phyloP scores from a whole-genome alignment of 2,329 filamentous ascomycete species.

The Penicillium thymicola region DNA sequence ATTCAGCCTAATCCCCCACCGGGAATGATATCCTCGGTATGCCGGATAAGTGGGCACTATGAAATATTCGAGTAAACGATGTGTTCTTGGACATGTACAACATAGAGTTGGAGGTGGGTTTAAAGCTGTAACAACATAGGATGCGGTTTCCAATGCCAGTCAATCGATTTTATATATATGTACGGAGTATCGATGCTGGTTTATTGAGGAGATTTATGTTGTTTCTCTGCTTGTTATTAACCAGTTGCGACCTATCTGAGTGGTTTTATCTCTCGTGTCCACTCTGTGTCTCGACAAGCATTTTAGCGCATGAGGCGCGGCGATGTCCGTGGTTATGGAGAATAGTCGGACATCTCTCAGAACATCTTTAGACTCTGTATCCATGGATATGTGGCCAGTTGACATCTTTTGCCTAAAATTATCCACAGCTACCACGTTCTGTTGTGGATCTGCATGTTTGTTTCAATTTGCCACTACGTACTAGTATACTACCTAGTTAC shows the following conservation, averaged over 20 bases:
- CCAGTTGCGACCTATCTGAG: not conserved
- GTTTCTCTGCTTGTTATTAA: not conserved
- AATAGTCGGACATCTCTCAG: not conserved
- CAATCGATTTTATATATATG: not conserved
- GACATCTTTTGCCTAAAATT: not conserved
- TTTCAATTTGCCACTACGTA: not conserved
- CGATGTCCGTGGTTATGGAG: not conserved
- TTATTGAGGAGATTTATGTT: too few species aligned
- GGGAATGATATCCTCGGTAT: not conserved
- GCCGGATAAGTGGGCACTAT: not conserved
- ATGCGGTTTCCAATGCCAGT: not conserved
- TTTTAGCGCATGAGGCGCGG: not conserved
- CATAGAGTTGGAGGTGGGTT: not conserved
- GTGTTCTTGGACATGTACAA: not conserved
- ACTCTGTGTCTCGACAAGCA: not conserved
- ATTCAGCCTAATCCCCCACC: not conserved
- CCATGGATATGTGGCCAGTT: not conserved
- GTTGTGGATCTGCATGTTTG: too few species aligned
- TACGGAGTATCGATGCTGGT: too few species aligned
- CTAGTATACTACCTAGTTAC: too few species aligned
- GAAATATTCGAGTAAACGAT: not conserved
- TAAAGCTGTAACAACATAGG: not conserved
- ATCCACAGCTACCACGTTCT: not conserved
- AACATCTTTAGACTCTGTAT: not conserved
- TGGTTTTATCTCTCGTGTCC: too few species aligned